Conservation (phyloP, 306 rosid species). For the Medicago lupulina region DNA sequence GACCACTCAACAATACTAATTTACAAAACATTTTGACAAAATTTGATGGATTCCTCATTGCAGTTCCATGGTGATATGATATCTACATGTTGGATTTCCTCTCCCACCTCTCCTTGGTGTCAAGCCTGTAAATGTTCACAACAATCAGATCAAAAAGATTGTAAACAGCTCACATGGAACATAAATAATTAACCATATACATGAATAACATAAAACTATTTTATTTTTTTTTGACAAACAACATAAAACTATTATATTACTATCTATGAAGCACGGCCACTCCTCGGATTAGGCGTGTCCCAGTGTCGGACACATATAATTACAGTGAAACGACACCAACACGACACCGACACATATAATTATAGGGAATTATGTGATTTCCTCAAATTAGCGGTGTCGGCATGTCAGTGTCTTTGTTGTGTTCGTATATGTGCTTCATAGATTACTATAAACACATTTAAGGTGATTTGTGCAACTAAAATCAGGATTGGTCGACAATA, state of each 20-base stretch:
- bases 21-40: conserved; percentile 20
- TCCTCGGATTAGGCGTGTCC: too few relatives aligned
- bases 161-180: conserved; percentile 4
- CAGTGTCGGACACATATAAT: too few relatives aligned
- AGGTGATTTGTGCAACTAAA: background rate
- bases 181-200: background rate
- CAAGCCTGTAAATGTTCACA: conserved; percentile 61
- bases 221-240: too few relatives aligned
- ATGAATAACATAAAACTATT: background rate
- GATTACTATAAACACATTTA: background rate
- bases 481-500: background rate
- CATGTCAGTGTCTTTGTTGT: too few relatives aligned
- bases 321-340: too few relatives aligned
- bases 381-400: too few relatives aligned
- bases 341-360: too few relatives aligned
- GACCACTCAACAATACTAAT: conserved; percentile 14
- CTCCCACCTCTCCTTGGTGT: conserved; percentile 86
- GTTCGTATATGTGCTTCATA: too few relatives aligned
- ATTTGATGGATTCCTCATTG: conserved; percentile 1
- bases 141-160: conserved; percentile 10
- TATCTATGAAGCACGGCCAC: background rate
- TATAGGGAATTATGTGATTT: too few relatives aligned
- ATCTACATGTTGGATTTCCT: conserved; percentile 87
- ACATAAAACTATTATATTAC: background rate
- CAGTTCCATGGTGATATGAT: conserved; percentile 22